Evolutionary conservation across 2,329 filamentous ascomycete species (phyloP).

Genomic region (Trichoderma koningii): DNA sequence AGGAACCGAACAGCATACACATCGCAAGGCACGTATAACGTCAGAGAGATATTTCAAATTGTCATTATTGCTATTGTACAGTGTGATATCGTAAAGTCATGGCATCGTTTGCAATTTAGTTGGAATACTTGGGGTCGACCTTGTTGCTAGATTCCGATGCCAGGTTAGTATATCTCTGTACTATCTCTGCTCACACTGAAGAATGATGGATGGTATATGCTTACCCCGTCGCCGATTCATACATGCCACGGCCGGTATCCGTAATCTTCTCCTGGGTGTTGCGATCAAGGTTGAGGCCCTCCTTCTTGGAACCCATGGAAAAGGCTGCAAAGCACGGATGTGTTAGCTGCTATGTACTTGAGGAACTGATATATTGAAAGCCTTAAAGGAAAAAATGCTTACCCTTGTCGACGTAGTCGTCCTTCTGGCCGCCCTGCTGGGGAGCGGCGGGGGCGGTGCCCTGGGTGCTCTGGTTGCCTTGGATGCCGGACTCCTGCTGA

Average conservation of each 20-base stretch:
- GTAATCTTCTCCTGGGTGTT: slow-evolving; percentile 45
- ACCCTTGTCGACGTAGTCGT: slow-evolving; percentile 47
- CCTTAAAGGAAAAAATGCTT: neutral
- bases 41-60: neutral
- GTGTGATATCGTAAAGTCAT: neutral
- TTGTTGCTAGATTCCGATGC: neutral
- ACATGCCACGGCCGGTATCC: slow-evolving; percentile 40
- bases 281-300: slow-evolving; percentile 40
- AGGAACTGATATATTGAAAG: neutral
- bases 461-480: slow-evolving; percentile 23
- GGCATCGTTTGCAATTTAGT: slow-evolving; percentile 1
- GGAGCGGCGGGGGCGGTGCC: slow-evolving; percentile 29
- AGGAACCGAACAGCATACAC: neutral
- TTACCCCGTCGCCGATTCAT: slow-evolving; percentile 45
- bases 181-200: too few relatives aligned
- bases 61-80: slow-evolving; percentile 4
- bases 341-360: neutral
- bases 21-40: too few relatives aligned
- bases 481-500: slow-evolving; percentile 26
- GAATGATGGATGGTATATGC: slow-evolving; percentile 27
- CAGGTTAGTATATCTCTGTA: neutral
- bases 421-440: slow-evolving; percentile 18
- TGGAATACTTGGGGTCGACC: slow-evolving; percentile 23
- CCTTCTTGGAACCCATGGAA: slow-evolving; percentile 38
- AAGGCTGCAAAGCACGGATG: slow-evolving; percentile 33